Base-by-base conservation (phyloP, 2,329 filamentous ascomycete species). In the Diaporthe ilicicola region DNA sequence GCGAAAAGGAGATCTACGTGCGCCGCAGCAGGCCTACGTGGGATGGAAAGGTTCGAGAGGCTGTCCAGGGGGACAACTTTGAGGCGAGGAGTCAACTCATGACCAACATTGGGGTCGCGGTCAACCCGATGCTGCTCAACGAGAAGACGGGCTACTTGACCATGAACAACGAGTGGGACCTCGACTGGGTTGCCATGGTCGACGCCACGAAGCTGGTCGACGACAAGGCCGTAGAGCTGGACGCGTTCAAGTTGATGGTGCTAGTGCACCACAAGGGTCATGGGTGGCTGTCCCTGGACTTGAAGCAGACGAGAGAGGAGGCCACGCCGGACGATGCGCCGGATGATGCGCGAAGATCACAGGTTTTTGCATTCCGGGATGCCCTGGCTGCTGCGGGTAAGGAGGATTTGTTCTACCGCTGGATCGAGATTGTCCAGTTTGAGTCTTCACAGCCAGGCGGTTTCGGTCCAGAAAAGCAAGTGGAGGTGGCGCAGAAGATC, bases 401-500 rank as follows among this genome's bases (percentile, higher is more conserved):
- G 82, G 95, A 97, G 80, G 90, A 92, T 74, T 81, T 98, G 67
- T 98, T 98, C 83, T 97, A 93, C 83, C 90, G 92, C 69, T 97
- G 94, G 94, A 93, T 97, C 61, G 95, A 98, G 83, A 88, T 97
- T 78, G 91, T 98, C 62, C 94, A 98, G 82, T 97, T 90, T 77
- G 94, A 97, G 82, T 92, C 93, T 51, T 92, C 90, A 44, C 88
- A 89, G 75, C 93, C 94, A 0, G 93, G 92, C 22, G 93, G 93
- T 0, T 97, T 97, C 78, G 93, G 91, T 1, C 83, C 86, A 0
- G 92, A 94, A 78, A 88, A 90, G 77, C 94, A 97, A 81, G 85
- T 89, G 69, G 88, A 85, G 53, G 91, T 93, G 1, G 93, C 94
- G 71, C 83, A 89, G 74, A 91, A 94, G 81, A 93, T 95, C 62